Base-by-base conservation (phyloP, 305 asterid genomes). In the Fraxinus greggii region DNA sequence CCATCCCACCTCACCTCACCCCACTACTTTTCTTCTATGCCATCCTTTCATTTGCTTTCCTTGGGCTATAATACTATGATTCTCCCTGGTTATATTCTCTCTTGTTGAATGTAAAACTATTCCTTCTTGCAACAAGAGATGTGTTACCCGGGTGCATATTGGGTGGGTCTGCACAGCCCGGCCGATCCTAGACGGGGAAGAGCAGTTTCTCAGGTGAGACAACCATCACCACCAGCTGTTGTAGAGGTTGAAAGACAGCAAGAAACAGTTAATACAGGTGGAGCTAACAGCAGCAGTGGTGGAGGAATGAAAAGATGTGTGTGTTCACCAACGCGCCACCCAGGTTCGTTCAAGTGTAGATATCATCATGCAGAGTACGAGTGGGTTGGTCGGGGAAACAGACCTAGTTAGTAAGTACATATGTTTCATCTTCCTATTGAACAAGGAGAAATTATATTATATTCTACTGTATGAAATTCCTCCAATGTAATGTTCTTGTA, bases 271-370 rank as follows among this genome's bases (percentile, higher is more conserved):
- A 78, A 56, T 65, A 31, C 35, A 48, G 80, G 75, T 17, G 70
- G 63, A 77, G 89, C 78, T 12, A 81, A 65, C 48, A 83, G 26
- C 0, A 78, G 80, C 38, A 40, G 28, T 29, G 86, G 86, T 35
- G 79, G 86, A 15, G 83, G 69, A 83, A 77, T 72, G 85, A 75
- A 79, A 69, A 92, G 77, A 65, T 95, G 99, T 70, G 40, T 93
- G 31, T 95, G 99, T 83, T 95, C 99, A 54, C 98, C 98, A 13
- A 92, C 98, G 17, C 80, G 75, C 63, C 99, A 95, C 72, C 98
- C 97, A 4, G 97, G 98, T 26, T 93, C 98, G 13, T 95, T 95
- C 89, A 80, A 94, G 94, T 93, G 99, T 75, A 89, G 97, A 87
- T 93, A 85, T 9, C 99, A 93, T 88, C 98, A 85, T 79, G 83